Conservation (phyloP, 352 stramenopile species). For the Pythium dissimile region DNA sequence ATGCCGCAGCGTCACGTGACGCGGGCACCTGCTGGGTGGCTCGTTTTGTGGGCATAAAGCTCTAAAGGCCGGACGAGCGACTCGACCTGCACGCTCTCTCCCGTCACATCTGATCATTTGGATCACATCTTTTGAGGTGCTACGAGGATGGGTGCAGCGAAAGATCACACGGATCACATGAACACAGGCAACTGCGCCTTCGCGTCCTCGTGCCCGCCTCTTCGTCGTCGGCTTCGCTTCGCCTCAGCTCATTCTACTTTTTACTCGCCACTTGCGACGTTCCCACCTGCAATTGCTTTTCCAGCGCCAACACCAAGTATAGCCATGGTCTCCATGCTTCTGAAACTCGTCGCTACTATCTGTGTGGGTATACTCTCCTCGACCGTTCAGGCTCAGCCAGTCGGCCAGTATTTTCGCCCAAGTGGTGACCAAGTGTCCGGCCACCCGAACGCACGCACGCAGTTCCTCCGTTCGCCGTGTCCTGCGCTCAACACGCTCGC, state of each 20-base stretch:
- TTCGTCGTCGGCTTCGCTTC: background rate
- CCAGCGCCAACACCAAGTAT: background rate
- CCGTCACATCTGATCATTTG: background rate
- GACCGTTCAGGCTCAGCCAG: background rate
- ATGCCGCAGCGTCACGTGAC: background rate
- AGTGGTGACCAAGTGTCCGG: slow-evolving; percentile 11
- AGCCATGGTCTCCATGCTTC: slow-evolving; percentile 1
- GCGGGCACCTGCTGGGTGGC: background rate
- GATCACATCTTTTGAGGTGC: too few relatives aligned
- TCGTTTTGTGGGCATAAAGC: background rate
- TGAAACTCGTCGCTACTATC: slow-evolving; percentile 4
- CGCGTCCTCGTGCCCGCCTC: background rate
- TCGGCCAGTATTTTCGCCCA: slow-evolving; percentile 15
- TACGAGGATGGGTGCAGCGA: too few relatives aligned
- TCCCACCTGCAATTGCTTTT: background rate
- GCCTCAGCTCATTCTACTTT: background rate
- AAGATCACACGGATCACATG: too few relatives aligned
- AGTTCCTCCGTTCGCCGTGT: slow-evolving; percentile 34
- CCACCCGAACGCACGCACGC: background rate
- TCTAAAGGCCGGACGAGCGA: background rate
- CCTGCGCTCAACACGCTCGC: slow-evolving; percentile 45
- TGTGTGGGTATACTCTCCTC: background rate
- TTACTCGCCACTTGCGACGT: slow-evolving; percentile 7
- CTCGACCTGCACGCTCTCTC: too few relatives aligned
- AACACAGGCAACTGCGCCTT: too few relatives aligned